Percentiles rank a stretch among this genome's conserved stretches.
Conservation (phyloP, 805 yeast species). For the Schwanniomyces pseudopolymorphus region DNA sequence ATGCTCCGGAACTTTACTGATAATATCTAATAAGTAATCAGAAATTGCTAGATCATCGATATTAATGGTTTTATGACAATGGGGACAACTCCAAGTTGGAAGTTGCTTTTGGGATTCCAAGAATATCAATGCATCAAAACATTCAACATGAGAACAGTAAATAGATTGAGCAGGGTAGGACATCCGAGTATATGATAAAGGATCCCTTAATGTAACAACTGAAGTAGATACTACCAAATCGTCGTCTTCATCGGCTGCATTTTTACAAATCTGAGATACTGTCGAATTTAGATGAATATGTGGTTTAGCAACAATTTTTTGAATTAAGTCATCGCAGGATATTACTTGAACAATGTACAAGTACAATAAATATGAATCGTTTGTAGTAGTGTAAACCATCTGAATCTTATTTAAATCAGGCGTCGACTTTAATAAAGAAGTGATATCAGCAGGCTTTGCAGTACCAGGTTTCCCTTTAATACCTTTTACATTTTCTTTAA, state of each 20-base stretch:
- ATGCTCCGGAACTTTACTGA: slow-evolving; percentile 51
- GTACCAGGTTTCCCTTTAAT: slow-evolving; percentile 76
- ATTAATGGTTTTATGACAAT: slow-evolving; percentile 58
- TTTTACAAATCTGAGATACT: slow-evolving; percentile 39
- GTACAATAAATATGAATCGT: slow-evolving; percentile 48
- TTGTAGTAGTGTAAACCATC: slow-evolving; percentile 59
- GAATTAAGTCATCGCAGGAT: slow-evolving; percentile 21
- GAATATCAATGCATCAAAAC: slow-evolving; percentile 81
- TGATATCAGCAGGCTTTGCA: slow-evolving; percentile 77
- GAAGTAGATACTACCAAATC: slow-evolving; percentile 69
- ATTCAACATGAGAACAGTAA: slow-evolving; percentile 77
- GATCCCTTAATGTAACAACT: slow-evolving; percentile 71
- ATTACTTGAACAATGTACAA: slow-evolving; percentile 55
- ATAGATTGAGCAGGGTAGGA: slow-evolving; percentile 68
- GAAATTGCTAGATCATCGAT: slow-evolving; percentile 66
- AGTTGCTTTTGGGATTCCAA: slow-evolving; percentile 74
- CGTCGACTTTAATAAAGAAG: slow-evolving; percentile 36
- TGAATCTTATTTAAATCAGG: slow-evolving; percentile 44
- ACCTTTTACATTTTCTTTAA: slow-evolving; percentile 66
- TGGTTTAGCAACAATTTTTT: slow-evolving; percentile 32
- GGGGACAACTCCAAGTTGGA: slow-evolving; percentile 87
- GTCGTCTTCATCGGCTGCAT: slow-evolving; percentile 46
- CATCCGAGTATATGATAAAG: slow-evolving; percentile 72
- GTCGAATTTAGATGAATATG: slow-evolving; percentile 56
- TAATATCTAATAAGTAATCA: slow-evolving; percentile 67